Conservation (phyloP, 2,329 filamentous ascomycete genomes). For the Colletotrichum orbiculare region DNA sequence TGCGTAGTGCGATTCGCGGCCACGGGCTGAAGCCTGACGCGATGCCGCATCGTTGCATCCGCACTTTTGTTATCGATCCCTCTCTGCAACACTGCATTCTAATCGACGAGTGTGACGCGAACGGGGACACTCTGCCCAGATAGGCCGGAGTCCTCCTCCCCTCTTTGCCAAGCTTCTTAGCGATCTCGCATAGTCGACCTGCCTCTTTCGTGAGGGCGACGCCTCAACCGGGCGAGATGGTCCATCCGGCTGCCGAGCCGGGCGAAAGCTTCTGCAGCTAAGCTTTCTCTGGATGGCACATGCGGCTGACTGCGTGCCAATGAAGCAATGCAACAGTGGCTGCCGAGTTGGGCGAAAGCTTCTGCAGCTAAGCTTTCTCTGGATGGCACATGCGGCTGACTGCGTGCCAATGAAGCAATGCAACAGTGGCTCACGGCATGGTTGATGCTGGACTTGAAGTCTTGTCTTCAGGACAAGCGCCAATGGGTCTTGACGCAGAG, state of each 20-base stretch:
- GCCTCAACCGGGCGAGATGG: too few relatives aligned
- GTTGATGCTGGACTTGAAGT: too few relatives aligned
- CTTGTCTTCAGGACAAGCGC: too few relatives aligned
- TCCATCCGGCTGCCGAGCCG: not conserved
- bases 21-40: not conserved
- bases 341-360: not conserved
- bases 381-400: not conserved
- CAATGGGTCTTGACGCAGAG: too few relatives aligned
- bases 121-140: not conserved
- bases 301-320: too few relatives aligned
- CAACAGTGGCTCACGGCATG: too few relatives aligned
- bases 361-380: not conserved
- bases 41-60: constrained; percentile 3
- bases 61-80: constrained; percentile 14
- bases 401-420: too few relatives aligned
- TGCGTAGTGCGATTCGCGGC: not conserved
- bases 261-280: not conserved
- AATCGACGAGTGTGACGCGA: not conserved
- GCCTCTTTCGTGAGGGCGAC: too few relatives aligned
- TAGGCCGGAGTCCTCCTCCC: not conserved
- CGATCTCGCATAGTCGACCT: too few relatives aligned
- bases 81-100: not conserved
- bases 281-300: not conserved
- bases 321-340: too few relatives aligned
- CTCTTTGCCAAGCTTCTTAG: not conserved